phyloP scores from a whole-genome alignment of 2,329 filamentous ascomycete species.

The Zymoseptoria pseudotritici region DNA sequence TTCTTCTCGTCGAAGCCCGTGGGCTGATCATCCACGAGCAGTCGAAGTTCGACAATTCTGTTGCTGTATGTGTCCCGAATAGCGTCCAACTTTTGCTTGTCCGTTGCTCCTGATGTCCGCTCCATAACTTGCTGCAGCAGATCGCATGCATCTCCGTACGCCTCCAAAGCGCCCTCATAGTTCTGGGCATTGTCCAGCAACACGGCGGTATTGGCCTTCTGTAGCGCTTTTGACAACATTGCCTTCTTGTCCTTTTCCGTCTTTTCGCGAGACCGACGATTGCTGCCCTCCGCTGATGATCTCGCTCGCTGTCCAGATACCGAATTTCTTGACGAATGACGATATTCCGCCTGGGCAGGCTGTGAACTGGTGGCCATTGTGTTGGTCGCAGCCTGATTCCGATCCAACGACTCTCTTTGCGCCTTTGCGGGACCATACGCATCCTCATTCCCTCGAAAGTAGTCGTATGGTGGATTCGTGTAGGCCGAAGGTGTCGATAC shows the following conservation, averaged over 20 bases:
- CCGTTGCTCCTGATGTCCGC: conserved; percentile 75
- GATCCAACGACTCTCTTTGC: conserved; percentile 17
- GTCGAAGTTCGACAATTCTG: conserved; percentile 78
- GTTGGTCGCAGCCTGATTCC: conserved; percentile 20
- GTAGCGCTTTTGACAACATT: conserved; percentile 90
- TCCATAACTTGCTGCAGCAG: conserved; percentile 81
- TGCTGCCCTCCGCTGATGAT: conserved; percentile 7
- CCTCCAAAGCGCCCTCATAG: conserved; percentile 81
- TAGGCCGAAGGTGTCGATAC: conserved; percentile 25
- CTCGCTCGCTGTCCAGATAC: not conserved
- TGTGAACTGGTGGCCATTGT: conserved; percentile 11
- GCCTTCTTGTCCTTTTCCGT: conserved; percentile 62
- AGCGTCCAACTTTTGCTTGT: conserved; percentile 81
- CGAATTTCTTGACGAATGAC: conserved; percentile 7
- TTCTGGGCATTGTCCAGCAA: conserved; percentile 94
- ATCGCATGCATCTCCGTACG: conserved; percentile 84
- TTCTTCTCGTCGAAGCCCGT: conserved; percentile 54
- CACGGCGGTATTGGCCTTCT: conserved; percentile 93
- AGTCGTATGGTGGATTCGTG: conserved; percentile 18
- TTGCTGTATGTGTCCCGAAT: conserved; percentile 88
- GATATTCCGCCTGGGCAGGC: conserved; percentile 9
- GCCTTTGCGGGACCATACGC: conserved; percentile 20
- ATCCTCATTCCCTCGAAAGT: conserved; percentile 24
- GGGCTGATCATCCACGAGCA: conserved; percentile 51
- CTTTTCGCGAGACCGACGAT: conserved; percentile 27